Evolutionary conservation across 2,329 filamentous ascomycete species (phyloP).

Genomic region (Stemphylium vesicarium): DNA sequence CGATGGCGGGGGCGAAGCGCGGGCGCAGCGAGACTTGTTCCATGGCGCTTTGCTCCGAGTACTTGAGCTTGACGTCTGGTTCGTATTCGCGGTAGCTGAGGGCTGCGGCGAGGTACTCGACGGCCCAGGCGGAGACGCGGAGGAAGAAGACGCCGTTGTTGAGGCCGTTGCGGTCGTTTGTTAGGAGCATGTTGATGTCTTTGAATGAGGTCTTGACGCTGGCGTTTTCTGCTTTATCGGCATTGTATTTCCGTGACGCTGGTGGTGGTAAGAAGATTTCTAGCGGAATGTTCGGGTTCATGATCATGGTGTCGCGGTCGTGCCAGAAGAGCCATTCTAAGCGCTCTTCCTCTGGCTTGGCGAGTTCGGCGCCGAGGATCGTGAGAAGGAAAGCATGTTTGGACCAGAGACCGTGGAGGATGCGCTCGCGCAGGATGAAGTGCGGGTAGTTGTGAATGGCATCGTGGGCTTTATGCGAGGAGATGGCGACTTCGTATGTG

Average conservation of each 20-base stretch:
- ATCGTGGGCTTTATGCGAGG: conserved; percentile 6
- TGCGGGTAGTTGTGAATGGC: conserved; percentile 3
- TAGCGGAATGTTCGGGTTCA: conserved; percentile 8
- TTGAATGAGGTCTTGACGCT: not conserved
- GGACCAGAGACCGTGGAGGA: conserved; percentile 10
- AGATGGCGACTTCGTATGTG: conserved; percentile 4
- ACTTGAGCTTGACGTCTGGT: conserved; percentile 4
- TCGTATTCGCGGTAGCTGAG: conserved; percentile 6
- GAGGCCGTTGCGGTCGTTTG: conserved; percentile 50
- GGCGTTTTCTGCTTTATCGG: too few species aligned
- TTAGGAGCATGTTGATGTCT: conserved; percentile 40
- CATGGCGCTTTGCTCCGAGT: conserved; percentile 10
- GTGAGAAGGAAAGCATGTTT: conserved; percentile 9
- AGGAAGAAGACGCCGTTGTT: conserved; percentile 51
- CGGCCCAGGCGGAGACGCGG: conserved; percentile 47
- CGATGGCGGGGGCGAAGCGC: not conserved
- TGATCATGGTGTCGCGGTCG: conserved; percentile 8
- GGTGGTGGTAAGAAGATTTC: conserved; percentile 1
- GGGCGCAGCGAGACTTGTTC: not conserved
- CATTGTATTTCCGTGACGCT: too few species aligned
- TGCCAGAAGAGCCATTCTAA: conserved; percentile 10
- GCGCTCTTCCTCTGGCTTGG: not conserved
- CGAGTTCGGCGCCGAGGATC: conserved; percentile 6
- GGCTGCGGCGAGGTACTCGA: conserved; percentile 48
- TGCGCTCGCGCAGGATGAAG: conserved; percentile 7